Percentiles rank a stretch among this genome's conserved stretches.
Conservation (phyloP, 2,329 filamentous ascomycete genomes). For the Aspergillus ibericus region DNA sequence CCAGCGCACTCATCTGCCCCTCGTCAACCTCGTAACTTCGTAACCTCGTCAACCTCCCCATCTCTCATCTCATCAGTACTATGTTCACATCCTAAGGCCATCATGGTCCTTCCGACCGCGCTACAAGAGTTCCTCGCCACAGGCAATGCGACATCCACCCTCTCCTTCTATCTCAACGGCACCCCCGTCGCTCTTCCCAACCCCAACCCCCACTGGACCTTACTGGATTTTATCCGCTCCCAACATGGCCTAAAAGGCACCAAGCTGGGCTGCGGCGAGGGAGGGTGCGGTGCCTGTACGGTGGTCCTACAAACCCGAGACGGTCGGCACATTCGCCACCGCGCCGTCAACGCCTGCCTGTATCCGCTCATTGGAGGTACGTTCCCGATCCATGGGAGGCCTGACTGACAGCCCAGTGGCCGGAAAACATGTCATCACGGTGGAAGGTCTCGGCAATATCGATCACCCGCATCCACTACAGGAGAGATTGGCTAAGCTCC, state of each 20-base stretch:
- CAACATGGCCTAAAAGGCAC: constrained; percentile 79
- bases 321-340: constrained; percentile 74
- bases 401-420: constrained; percentile 54
- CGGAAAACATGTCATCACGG: constrained; percentile 89
- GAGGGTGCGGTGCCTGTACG: constrained; percentile 86
- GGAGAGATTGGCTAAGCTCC: constrained; percentile 79
- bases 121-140: constrained; percentile 25
- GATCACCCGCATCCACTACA: constrained; percentile 78
- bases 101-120: constrained; percentile 53
- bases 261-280: constrained; percentile 72
- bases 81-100: background rate
- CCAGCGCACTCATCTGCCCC: too few species aligned
- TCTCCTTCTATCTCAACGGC: constrained; percentile 85
- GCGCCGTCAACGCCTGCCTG: constrained; percentile 83
- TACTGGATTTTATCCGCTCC: constrained; percentile 69
- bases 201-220: constrained; percentile 79
- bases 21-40: too few species aligned
- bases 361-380: constrained; percentile 72
- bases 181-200: constrained; percentile 65
- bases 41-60: too few species aligned
- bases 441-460: constrained; percentile 83
- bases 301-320: constrained; percentile 56
- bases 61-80: background rate
- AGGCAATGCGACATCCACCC: constrained; percentile 43
- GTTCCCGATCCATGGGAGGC: background rate